Conservation (phyloP, 2,329 filamentous ascomycete genomes). For the Leptosphaerulina australis region DNA sequence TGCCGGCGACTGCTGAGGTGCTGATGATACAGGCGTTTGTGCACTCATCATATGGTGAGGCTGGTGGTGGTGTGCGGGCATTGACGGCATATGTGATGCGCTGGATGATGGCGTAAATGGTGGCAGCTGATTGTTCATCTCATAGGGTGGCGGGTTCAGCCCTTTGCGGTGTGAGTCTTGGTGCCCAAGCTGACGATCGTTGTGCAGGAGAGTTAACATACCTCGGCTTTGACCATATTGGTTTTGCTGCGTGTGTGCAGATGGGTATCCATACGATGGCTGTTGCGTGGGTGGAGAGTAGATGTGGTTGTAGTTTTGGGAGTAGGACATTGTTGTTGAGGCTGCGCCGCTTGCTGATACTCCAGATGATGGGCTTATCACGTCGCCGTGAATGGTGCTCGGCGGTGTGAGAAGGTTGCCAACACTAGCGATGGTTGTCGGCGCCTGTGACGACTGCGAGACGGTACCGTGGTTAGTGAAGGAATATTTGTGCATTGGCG, state of each 20-base stretch:
- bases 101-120: conserved; percentile 65
- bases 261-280: conserved; percentile 60
- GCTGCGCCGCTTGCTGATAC: conserved; percentile 64
- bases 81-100: conserved; percentile 55
- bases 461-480: conserved; percentile 48
- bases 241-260: conserved; percentile 43
- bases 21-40: conserved; percentile 49
- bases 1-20: conserved; percentile 57
- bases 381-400: conserved; percentile 64
- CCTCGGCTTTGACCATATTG: conserved; percentile 48
- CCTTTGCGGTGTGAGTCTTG: conserved; percentile 67
- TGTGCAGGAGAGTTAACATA: conserved; percentile 62
- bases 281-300: conserved; percentile 63
- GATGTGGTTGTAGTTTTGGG: conserved; percentile 65
- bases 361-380: conserved; percentile 66
- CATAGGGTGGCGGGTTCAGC: conserved; percentile 71
- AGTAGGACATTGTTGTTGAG: conserved; percentile 64
- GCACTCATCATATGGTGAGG: conserved; percentile 56
- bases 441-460: conserved; percentile 56
- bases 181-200: conserved; percentile 58
- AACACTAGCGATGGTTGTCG: conserved; percentile 58
- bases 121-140: conserved; percentile 64
- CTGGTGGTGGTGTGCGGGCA: conserved; percentile 52
- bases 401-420: conserved; percentile 68
- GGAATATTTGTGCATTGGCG: conserved; percentile 63